Base-by-base conservation (phyloP, 805 yeast species). In the Zygoascus bituminiphila region DNA sequence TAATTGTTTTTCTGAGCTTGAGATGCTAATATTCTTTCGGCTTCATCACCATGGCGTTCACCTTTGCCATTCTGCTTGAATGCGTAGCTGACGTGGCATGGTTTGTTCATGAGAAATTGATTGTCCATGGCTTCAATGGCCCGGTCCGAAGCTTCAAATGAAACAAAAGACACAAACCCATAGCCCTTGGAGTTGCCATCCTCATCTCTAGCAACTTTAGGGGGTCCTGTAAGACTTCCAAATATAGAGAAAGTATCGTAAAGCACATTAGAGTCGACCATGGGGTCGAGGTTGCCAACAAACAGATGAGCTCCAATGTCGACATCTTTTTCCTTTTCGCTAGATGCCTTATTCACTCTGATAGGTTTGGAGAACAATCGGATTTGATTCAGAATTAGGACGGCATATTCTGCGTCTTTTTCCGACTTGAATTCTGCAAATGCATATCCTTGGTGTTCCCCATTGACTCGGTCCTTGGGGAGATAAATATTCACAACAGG, bases 371-470 rank as follows among this genome's bases (percentile, higher is more conserved):
- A 85, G 60, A 63, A 85, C 42, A 89, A 64, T 35, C 76, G 67
- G 1, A 79, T 66, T 5, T 88, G 88, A 50, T 74, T 69, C 60
- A 86, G 62, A 1, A 84, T 64, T 50, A 76, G 72, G 31, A 75
- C 64, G 1, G 81, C 86, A 61, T 88, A 91, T 7, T 79, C 82
- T 0, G 84, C 82, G 56, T 88, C 96, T 17, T 66, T 70, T 2
- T 67, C 65, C 14, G 71, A 68, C 45, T 69, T 65, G 58, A 84
- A 82, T 60, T 86, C 93, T 1, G 84, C 83, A 66, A 93, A 91
- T 8, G 95, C 97, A 67, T 72, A 91, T 4, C 97, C 97, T 58
- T 84, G 94, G 58, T 84, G 88, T 1, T 75, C 69, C 51, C 77
- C 77, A 24, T 78, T 65, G 3, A 88, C 71, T 52, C 87, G 74